Base-by-base conservation (phyloP, 2,329 filamentous ascomycete species). In the Ceratocystis diversiconidia region DNA sequence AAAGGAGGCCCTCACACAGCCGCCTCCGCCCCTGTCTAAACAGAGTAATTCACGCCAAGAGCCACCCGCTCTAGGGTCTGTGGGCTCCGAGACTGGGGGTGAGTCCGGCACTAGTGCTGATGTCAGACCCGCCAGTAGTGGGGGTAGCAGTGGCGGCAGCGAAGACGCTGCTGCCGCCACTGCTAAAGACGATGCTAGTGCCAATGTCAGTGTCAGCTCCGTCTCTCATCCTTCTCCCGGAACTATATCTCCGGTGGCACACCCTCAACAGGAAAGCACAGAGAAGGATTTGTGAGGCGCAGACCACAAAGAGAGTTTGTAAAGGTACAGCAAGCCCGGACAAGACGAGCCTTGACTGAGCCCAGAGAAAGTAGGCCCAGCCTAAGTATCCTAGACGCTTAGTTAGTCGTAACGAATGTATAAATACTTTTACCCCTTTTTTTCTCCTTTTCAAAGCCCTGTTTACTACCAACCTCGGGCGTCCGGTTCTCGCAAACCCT, bases 1-100 rank as follows among this genome's bases (percentile, higher is more conserved):
- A 12, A 92, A 89, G 74, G 74, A 77, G 32, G 73, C 79, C 64
- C 72, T 72, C 63, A 62, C 69, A 1, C 68, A 72, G 41, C 66
- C 69, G 12, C 64, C 70, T n/a, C 66, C 67, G 15, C 48, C 69
- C 8, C 59, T 68, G 7, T 69, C 63, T 3, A 36, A 48, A 48
- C 44, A 41, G 46, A 32, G 19, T n/a, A 62, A 2, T 15, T 28
- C 22, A 17, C 43, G n/a, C 12, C 19, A 19, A 3, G 30, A 25
- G 15, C 48, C 17, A 8, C 22, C 25, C 48, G 46, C 22, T 36
- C 5, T 4, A 59, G n/a, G 5, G 19, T n/a, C 28, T 36, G 19
- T 44, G 15, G 15, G 32, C 60, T n/a, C 44, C 3, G 19, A 19
- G 25, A 22, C 15, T 57, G 10, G 15, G 17, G 30, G 55, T n/a